These are phyloP conservation scores for Gossypium rotundifolium DNA, from an alignment of 345 rosid species.

Conservation along the genomic window DNA sequence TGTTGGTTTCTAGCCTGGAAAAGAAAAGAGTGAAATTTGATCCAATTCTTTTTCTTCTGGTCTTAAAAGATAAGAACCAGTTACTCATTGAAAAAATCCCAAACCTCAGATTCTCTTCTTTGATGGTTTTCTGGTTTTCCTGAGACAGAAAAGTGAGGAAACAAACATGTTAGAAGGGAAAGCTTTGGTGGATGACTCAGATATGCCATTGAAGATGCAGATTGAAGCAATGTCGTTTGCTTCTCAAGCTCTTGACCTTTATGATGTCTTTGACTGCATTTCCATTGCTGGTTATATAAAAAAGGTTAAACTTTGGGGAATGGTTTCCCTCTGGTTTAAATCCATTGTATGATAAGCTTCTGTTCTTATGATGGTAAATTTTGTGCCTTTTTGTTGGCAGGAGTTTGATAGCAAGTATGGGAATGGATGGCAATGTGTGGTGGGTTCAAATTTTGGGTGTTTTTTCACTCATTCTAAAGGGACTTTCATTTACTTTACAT, in stretches of 20 bases:
- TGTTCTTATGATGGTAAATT: not conserved
- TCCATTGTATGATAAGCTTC: not conserved
- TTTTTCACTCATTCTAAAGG: constrained; percentile 72
- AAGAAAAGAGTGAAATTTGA: constrained; percentile 6
- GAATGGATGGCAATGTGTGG: constrained; percentile 81
- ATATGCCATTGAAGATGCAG: constrained; percentile 94
- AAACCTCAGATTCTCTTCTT: not conserved
- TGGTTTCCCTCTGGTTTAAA: too few species aligned
- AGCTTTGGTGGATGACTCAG: constrained; percentile 74
- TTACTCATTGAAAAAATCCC: not conserved
- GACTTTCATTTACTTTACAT: constrained; percentile 58
- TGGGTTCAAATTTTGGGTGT: constrained; percentile 70
- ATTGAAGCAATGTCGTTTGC: constrained; percentile 77
- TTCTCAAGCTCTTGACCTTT: constrained; percentile 71
- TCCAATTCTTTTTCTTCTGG: constrained; percentile 13
- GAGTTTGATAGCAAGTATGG: constrained; percentile 62
- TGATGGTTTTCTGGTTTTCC: not conserved
- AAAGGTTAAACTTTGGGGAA: constrained; percentile 31
- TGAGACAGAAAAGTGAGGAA: too few species aligned
- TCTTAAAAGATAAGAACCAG: constrained; percentile 18
- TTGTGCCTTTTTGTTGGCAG: constrained; percentile 20
- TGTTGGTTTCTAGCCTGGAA: constrained; percentile 13
- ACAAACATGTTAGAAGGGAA: constrained; percentile 64
- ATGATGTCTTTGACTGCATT: constrained; percentile 58
- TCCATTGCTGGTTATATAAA: constrained; percentile 64